Evolutionary conservation across 1,284 basidiomycete genomes (phyloP).

Genomic region (Rhodotorula mucilaginosa): DNA sequence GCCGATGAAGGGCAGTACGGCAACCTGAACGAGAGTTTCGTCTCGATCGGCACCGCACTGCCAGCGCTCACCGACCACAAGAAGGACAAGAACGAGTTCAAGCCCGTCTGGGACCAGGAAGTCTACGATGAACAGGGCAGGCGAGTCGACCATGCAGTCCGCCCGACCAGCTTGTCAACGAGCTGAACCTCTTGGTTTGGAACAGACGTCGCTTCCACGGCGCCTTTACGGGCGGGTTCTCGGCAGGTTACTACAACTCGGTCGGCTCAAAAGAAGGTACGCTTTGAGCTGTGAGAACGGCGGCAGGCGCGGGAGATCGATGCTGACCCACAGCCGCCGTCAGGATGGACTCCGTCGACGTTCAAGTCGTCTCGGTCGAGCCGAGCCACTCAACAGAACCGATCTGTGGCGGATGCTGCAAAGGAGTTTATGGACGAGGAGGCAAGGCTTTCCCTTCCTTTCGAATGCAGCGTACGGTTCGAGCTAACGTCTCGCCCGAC

Average conservation of each 20-base stretch:
- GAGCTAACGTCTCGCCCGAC: background rate
- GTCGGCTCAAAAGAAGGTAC: constrained; percentile 92
- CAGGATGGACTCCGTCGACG: constrained; percentile 89
- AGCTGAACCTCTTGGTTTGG: background rate
- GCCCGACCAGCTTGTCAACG: no score
- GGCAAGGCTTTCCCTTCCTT: constrained; percentile 48
- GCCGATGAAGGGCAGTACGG: constrained; percentile 66
- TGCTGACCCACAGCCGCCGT: background rate
- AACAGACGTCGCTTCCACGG: constrained; percentile 75
- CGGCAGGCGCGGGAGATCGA: background rate
- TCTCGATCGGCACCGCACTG: constrained; percentile 47
- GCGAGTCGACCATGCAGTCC: background rate
- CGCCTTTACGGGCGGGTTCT: constrained; percentile 93
- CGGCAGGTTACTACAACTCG: constrained; percentile 91
- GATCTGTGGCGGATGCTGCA: constrained; percentile 65
- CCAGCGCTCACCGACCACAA: constrained; percentile 87
- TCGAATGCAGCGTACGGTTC: no score
- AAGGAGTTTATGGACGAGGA: constrained; percentile 91
- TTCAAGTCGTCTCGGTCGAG: constrained; percentile 78
- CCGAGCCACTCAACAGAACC: constrained; percentile 59
- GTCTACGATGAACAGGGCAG: constrained; percentile 92
- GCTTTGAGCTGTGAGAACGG: constrained; percentile 29
- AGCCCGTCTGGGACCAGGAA: constrained; percentile 91
- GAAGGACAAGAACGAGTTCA: constrained; percentile 82
- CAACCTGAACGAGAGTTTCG: constrained; percentile 77